phyloP scores from a whole-genome alignment of 768 basidiomycete genomes.

The Phylloporus rhodoxanthus region DNA sequence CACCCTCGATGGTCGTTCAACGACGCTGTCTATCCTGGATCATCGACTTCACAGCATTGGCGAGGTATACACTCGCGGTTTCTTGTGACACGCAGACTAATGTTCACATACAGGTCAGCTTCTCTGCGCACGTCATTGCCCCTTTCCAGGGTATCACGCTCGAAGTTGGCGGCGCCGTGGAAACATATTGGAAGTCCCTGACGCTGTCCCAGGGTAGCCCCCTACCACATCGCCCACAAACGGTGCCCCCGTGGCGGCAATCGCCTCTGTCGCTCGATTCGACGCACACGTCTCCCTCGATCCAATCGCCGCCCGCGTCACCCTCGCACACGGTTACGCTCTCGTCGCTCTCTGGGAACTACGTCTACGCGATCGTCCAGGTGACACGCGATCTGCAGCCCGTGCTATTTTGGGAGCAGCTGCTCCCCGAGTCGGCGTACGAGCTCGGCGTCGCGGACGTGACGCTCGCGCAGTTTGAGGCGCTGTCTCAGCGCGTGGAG shows the following conservation, averaged over 20 bases:
- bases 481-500: constrained; percentile 50
- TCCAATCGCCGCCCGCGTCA: constrained; percentile 44
- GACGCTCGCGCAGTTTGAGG: constrained; percentile 73
- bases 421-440: constrained; percentile 64
- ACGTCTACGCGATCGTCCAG: constrained; percentile 81
- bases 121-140: constrained; percentile 80
- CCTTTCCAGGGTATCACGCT: constrained; percentile 90
- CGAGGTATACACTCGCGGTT: constrained; percentile 49
- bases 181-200: constrained; percentile 97
- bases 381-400: constrained; percentile 91
- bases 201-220: constrained; percentile 26
- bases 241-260: constrained; percentile 32
- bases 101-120: constrained; percentile 56
- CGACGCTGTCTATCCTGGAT: constrained; percentile 80
- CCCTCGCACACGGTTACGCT: constrained; percentile 64
- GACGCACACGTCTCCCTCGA: constrained; percentile 67
- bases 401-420: constrained; percentile 74
- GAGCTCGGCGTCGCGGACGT: constrained; percentile 82
- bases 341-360: constrained; percentile 86
- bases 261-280: constrained; percentile 41
- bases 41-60: constrained; percentile 91
- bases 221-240: constrained; percentile 32
- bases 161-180: constrained; percentile 89
- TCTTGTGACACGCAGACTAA: constrained; percentile 1
- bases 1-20: constrained; percentile 47